Conservation (phyloP, 225 moss, liverwort and hornwort genomes). For the Sphagnum tenellum region DNA sequence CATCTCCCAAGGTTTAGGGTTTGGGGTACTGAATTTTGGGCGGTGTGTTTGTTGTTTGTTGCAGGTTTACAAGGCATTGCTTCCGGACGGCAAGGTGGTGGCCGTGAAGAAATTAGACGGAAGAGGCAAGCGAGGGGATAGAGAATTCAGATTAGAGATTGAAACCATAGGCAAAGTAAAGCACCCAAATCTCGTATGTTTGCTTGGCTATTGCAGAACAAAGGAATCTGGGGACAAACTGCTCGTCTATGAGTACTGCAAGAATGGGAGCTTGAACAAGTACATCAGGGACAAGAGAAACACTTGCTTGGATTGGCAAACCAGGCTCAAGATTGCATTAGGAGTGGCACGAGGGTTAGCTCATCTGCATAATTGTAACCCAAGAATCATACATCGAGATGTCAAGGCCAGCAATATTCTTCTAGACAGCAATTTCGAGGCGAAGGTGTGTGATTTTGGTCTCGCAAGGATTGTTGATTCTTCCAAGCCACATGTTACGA, state of each 20-base stretch:
- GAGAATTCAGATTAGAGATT: conserved; percentile 43
- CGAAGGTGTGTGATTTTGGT: conserved; percentile 47
- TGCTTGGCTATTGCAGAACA: conserved; percentile 45
- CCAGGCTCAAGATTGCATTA: conserved; percentile 38
- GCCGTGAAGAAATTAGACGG: conserved; percentile 41
- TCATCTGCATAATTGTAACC: conserved; percentile 37
- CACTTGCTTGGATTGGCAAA: conserved; percentile 24
- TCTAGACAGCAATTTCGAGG: conserved; percentile 34
- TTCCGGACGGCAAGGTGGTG: conserved; percentile 28
- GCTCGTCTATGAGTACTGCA: conserved; percentile 35
- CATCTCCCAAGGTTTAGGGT: too few species aligned
- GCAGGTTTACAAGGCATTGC: conserved; percentile 41
- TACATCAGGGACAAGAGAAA: conserved; percentile 27
- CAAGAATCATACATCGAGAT: conserved; percentile 47
- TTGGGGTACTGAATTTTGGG: too few species aligned
- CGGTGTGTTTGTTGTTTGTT: too few species aligned
- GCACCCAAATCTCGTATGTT: conserved; percentile 32
- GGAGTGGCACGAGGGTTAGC: conserved; percentile 32
- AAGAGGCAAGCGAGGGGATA: conserved; percentile 35
- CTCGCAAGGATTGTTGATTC: conserved; percentile 34
- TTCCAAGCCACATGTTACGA: conserved; percentile 45
- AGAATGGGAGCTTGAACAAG: conserved; percentile 44
- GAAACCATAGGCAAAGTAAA: conserved; percentile 52
- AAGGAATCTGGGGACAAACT: conserved; percentile 31
- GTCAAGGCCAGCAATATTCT: conserved; percentile 59